Base-by-base conservation (phyloP, 495 filamentous ascomycete genomes). In the Neurospora tetraspora region DNA sequence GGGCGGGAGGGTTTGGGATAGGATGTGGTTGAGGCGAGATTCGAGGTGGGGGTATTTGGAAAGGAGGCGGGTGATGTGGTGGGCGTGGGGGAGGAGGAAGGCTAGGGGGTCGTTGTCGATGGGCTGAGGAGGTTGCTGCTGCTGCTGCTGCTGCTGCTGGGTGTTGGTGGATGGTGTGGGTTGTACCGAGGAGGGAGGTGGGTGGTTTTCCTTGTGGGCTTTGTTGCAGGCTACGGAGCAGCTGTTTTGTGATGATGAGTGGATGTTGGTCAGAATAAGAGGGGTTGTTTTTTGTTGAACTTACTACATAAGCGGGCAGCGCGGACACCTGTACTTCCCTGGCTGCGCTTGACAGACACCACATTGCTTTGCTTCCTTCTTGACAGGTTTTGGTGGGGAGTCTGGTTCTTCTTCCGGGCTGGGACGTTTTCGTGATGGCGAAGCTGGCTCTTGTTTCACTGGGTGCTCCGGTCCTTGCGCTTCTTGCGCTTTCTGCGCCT, bases 141-240 rank as follows among this genome's bases (percentile, higher is more conserved):
- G 39, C 39, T 40, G 39, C 5, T 45, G 18, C n/a, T 45, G 39
- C 14, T 40, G 39, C 39, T 40, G 39, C 5, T 71, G 45, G 42
- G 72, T 37, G 27, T 68, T 34, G 42, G 59, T 43, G 34, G 45
- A 72, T 61, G 69, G 74, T 39, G 39, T 31, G 71, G 37, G 43
- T 45, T 9, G 39, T 40, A 40, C 39, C 45, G 23, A 20, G 5
- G 45, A 27, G 2, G 20, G 71, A 47, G 79, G 75, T 27, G 79
- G 71, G 72, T 86, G 81, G 72, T 76, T 84, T 39, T 81, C 76
- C 74, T 87, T 90, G 82, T 94, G 91, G 37, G 84, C 80, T 74
- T 87, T 88, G 71, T 87, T 91, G 80, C 91, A 94, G 34, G 85
- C 81, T 65, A 92, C 84, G 2, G 91, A 93, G 76, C 91, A 94